Base-by-base conservation (phyloP, 2,329 filamentous ascomycete genomes). In the Stagonosporopsis tanaceti region DNA sequence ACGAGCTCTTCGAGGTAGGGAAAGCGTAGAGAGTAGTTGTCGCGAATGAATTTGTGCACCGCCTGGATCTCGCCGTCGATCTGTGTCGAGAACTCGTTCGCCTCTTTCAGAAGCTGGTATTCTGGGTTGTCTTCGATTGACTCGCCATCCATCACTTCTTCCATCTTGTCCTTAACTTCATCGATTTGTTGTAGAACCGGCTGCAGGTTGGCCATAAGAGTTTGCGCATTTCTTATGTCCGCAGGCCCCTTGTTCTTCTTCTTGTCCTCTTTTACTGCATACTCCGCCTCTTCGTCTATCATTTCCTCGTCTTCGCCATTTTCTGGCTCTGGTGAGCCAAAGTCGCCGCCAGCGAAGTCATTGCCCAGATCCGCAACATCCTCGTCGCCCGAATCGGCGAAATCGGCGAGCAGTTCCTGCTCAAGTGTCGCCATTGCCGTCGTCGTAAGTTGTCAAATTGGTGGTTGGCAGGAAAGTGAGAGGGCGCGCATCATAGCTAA, bases 11-110 rank as follows among this genome's bases (percentile, higher is more conserved):
- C 95, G 38, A 99, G 85, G 77, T 97, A 94, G 0, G 95, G 94
- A 70, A 98, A 99, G 59, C 94, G 87, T 17, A 90, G 85, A 9
- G 93, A 97, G 79, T 99, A 99, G 78, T 97, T 92, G 71, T 99
- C 95, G 70, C 94, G 87, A 58, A 97, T 92, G 76, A 92, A 96
- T 79, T 99, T 99, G 82, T 99, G 95, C 22, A 98, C 91, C 7
- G 95, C 85, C 32, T 91, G 90, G 42, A 98, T 91, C 76, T 98
- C 94, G 72, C 91, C 92, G 66, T 97, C 93, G 65, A 98, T 97
- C 62, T 91, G 90, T 6, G 94, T 96, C 0, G 95, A 96, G 7
- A 96, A 84, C 24, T 89, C 90, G 74, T 97, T 97, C 15, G 93
- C 93, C 74, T 95, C 89, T 32, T 92, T 96, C 56, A 97, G 80